Percentiles rank a stretch among this genome's conserved stretches.
Conservation (phyloP, 805 yeast species). For the Kregervanrija fluxuum region DNA sequence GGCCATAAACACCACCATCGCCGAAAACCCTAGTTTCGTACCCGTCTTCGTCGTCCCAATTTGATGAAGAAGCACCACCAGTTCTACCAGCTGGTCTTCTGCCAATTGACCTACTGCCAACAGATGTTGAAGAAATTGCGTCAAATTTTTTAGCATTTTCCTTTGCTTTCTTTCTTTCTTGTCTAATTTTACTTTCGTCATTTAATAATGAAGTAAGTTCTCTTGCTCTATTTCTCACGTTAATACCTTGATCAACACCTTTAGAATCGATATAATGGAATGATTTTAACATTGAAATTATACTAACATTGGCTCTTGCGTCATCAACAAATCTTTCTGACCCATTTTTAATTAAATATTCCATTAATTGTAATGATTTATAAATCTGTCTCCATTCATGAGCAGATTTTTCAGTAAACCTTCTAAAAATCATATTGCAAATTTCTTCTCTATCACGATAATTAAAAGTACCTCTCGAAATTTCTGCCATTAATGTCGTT, state of each 20-base stretch:
- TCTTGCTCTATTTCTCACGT: constrained; percentile 87
- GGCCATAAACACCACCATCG: constrained; percentile 66
- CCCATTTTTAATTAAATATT: constrained; percentile 86
- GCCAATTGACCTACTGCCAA: constrained; percentile 12
- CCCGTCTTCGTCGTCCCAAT: constrained; percentile 39
- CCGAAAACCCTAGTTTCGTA: constrained; percentile 52
- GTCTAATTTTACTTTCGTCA: constrained; percentile 69
- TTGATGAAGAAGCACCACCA: constrained; percentile 23
- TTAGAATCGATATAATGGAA: constrained; percentile 92
- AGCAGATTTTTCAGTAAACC: constrained; percentile 94
- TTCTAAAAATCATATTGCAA: constrained; percentile 65
- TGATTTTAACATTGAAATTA: constrained; percentile 76
- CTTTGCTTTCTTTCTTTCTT: constrained; percentile 87
- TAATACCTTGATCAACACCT: constrained; percentile 94
- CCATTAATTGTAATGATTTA: constrained; percentile 86
- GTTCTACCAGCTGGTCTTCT: constrained; percentile 11
- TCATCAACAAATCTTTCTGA: constrained; percentile 94
- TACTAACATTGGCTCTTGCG: constrained; percentile 64
- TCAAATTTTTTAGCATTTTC: constrained; percentile 76
- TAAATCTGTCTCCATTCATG: constrained; percentile 98
- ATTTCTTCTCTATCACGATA: constrained; percentile 75
- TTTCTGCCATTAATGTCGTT: constrained; percentile 85
- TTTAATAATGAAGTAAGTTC: constrained; percentile 61
- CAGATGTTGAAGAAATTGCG: constrained; percentile 45
- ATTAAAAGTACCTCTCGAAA: constrained; percentile 91